Conservation (phyloP, 1,284 basidiomycete genomes). For the Puccinia brachypodii region DNA sequence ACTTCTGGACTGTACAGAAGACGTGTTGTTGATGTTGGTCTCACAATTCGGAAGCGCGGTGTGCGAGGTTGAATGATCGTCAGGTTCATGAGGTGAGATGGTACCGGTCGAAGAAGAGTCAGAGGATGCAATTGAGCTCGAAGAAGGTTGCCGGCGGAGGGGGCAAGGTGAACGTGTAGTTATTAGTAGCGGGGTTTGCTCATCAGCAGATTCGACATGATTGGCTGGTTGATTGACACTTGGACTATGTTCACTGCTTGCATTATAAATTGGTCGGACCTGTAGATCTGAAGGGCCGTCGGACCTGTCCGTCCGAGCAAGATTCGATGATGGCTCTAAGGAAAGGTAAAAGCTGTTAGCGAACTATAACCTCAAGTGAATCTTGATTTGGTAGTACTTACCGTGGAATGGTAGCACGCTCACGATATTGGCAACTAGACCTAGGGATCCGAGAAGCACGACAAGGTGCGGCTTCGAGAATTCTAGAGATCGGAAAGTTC, state of each 20-base stretch:
- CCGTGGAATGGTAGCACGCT: slow-evolving; percentile 95
- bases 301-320: too few relatives aligned
- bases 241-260: too few relatives aligned
- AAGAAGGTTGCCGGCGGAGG: background rate
- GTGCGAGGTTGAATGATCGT: slow-evolving; percentile 24
- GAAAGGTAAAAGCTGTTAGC: slow-evolving; percentile 41
- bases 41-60: slow-evolving; percentile 22
- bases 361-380: too few relatives aligned
- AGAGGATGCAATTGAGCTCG: slow-evolving; percentile 16
- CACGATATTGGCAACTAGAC: slow-evolving; percentile 86
- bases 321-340: slow-evolving; percentile 62
- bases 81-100: background rate
- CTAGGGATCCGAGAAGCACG: slow-evolving; percentile 84
- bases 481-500: slow-evolving; percentile 64
- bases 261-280: too few relatives aligned
- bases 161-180: background rate
- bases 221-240: background rate
- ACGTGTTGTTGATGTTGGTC: slow-evolving; percentile 64
- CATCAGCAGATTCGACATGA: slow-evolving; percentile 3
- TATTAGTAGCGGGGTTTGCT: slow-evolving; percentile 21
- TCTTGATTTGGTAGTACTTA: slow-evolving; percentile 57
- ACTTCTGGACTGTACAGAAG: slow-evolving; percentile 36
- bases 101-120: background rate
- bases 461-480: slow-evolving; percentile 83
- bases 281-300: slow-evolving; percentile 1